Base-by-base conservation (phyloP, 208 protist genomes). In the Trypanosoma avium region DNA sequence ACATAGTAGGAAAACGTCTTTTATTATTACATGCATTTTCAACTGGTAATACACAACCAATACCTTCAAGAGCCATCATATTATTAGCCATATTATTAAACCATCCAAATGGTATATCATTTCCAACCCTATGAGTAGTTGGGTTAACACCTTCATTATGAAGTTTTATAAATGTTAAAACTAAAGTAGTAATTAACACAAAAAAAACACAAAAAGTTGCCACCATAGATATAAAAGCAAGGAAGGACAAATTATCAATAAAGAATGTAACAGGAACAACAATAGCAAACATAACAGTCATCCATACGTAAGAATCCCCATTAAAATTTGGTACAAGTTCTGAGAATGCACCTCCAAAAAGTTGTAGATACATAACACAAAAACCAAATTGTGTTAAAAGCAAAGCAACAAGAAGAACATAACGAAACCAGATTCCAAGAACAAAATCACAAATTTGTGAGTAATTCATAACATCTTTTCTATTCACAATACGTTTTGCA, bases 311-410 rank as follows among this genome's bases (percentile, higher is more conserved):
- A 30, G 42, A 30, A 57, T 53, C 30, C 3, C 55, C 68, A 7
- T 19, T 54, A 48, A 79, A 58, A n/a, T 22, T 15, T 17, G 50
- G 38, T 2, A 71, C 49, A 8, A 79, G 22, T 6, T 47, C 48
- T 4, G n/a, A 22, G 47, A 81, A 62, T 12, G 74, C 60, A 24
- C 40, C 55, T 1, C 46, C 55, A 33, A 60, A 46, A 30, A 76
- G 54, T 35, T 77, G 69, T 21, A 73, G 15, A 36, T 77, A 81
- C 1, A 66, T 36, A 13, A 72, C n/a, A 26, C 75, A 81, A 70
- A 77, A 77, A 12, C 70, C 68, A 46, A 77, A 73, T 56, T 81
- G 75, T 13, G 61, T 72, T 17, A 81, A 52, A 54, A 81, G 38
- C 15, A 79, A 50, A 7, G 40, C 53, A 19, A 57, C 42, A 49